These are phyloP conservation scores for Apophysomyces variabilis DNA, from an alignment of 371 early-diverging fungal species.

Conservation along the genomic window DNA sequence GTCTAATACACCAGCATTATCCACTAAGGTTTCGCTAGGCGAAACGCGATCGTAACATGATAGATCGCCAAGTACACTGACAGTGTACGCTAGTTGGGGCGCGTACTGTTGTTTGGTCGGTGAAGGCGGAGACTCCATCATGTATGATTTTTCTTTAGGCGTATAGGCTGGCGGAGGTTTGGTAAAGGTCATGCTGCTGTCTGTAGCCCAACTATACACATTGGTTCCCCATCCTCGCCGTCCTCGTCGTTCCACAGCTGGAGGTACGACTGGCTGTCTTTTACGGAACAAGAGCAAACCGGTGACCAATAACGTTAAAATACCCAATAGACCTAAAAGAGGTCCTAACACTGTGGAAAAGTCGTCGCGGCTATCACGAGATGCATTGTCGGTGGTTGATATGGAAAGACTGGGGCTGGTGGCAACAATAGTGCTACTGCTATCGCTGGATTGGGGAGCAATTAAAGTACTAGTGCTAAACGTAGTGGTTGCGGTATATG, in stretches of 20 bases:
- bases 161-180: slow-evolving; percentile 8
- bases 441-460: not conserved
- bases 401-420: not conserved
- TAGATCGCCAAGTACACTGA: not conserved
- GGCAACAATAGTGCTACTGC: not conserved
- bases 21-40: not conserved
- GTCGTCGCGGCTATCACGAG: slow-evolving; percentile 1
- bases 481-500: not conserved
- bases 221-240: slow-evolving; percentile 11
- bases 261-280: not conserved
- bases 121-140: not conserved
- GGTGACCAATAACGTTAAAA: not conserved
- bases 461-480: not conserved
- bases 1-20: not conserved
- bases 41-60: not conserved
- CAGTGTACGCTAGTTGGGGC: slow-evolving; percentile 5
- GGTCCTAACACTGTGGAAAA: not conserved
- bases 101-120: slow-evolving; percentile 10
- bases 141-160: not conserved
- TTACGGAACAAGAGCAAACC: slow-evolving; percentile 2
- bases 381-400: not conserved
- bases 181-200: not conserved
- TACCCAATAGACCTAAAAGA: not conserved
- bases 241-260: not conserved
- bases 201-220: slow-evolving; percentile 3